Evolutionary conservation across 768 basidiomycete genomes (phyloP), one percentile per base, ranked within the genome.

Genomic region (Lactarius tabidus): DNA sequence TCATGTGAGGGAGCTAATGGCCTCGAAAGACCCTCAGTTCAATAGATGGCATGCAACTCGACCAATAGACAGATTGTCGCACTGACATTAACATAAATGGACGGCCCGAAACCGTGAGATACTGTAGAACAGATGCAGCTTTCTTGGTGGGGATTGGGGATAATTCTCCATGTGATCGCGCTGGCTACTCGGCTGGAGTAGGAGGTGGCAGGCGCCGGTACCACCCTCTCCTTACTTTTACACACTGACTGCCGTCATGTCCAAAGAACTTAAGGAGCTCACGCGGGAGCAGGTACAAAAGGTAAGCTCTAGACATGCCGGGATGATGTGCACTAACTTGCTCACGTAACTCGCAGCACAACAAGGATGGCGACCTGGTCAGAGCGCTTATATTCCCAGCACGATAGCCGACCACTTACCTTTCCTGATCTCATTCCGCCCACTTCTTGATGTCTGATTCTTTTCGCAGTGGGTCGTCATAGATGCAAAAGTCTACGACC

Each of bases 331-430:
- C 29, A 59, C 15, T 33, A 10, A 6, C 59, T 45, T 54, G 35
- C 60, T 28, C 57, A 41, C 33, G 28, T 52, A 20, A 35, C 36
- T 48, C 14, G 17, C 69, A 96, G 94, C 95, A 97, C 76, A 92
- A 94, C 80, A 88, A 84, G 71, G 84, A 87, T 70, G 91, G 89
- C 57, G 88, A 95, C 75, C 76, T 97, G 70, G 91, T 89, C 60
- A 74, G 84, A 77, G 23, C 38, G 4, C 43, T 23, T 23, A 4
- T 1, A 23, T 23, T 26, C 26, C 26, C 26, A 26, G 23, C n/a
- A 26, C 6, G 12, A 6, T 51, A 23, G 48, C 7, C 33, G 12
- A 23, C 28, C 15, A 18, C 36, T 38, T n/a, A 10, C n/a, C 5
- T 36, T 3, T 20, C 17, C n/a, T n/a, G 5, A 35, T 6, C 38